Evolutionary conservation across 371 early-diverging fungal genomes (phyloP), one percentile per base, ranked within the genome.

Genomic region (Zopfochytrium polystomum): DNA sequence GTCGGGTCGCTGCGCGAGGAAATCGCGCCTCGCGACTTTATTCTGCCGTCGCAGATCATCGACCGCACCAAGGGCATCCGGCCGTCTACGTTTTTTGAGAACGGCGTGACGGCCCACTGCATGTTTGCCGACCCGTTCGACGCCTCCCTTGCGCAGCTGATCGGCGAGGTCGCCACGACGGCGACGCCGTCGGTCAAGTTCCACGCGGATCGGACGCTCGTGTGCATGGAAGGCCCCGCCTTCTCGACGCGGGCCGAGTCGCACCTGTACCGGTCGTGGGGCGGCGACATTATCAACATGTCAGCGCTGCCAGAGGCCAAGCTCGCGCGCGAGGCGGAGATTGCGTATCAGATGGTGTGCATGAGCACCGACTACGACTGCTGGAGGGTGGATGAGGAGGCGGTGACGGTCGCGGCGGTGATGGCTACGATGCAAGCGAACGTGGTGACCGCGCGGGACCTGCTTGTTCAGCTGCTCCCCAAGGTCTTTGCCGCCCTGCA

Each of bases 321-420:
- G 75, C 80, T 98, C 42, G 98, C 98, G 20, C 83, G 93, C 50
- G 98, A 98, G 76, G 95, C 95, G 35, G 98, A 96, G 78, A 92
- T 98, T 55, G 92, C 91, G 13, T 98, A 98, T 70, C 92, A 92
- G 66, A 90, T 95, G 88, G 82, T 98, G 18, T 96, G 96, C 82
- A 98, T 98, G 98, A 85, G 91, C n/a, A 98, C 98, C 43, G 98
- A 98, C 77, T 98, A 96, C 65, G 98, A 98, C 71, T 93, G 94
- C 79, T 98, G 98, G 98, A 85, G 89, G 68, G 88, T 81, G 52
- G 80, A 85, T 23, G 95, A 93, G 74, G 96, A 89, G 66, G 82
- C 86, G 5, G 98, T 98, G 35, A 89, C 89, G 15, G 94, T 95
- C 15, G 90, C 91, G 63, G 86, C 88, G 27, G 98, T 98, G 35